Percentiles rank a stretch among this genome's conserved stretches.
phyloP scores from a whole-genome alignment of 257 asterid species.

The Perilla frutescens region DNA sequence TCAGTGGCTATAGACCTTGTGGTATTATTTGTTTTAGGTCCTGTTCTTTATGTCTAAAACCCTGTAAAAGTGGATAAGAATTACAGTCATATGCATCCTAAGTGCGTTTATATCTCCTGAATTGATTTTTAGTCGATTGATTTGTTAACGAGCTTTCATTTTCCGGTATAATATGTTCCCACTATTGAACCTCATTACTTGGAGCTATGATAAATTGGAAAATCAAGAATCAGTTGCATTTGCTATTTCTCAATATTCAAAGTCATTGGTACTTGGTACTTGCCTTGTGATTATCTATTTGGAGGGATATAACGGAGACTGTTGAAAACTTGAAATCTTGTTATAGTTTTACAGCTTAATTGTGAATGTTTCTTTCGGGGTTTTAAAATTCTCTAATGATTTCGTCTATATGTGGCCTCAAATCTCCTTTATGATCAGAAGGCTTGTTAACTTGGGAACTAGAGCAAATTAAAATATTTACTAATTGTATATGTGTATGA shows the following conservation, averaged over 20 bases:
- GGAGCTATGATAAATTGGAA: neutral
- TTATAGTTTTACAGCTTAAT: neutral
- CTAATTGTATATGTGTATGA: conserved; percentile 4
- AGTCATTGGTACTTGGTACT: neutral
- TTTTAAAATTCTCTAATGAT: neutral
- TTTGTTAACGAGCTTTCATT: neutral
- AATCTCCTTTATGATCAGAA: conserved; percentile 8
- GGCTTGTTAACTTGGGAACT: no score
- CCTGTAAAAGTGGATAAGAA: neutral
- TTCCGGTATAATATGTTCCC: neutral
- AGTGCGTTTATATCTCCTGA: neutral
- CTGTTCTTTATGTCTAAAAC: neutral
- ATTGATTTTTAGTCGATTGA: neutral
- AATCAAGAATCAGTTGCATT: neutral
- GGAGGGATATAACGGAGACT: neutral
- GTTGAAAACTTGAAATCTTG: neutral
- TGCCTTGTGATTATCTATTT: neutral
- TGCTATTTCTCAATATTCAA: neutral
- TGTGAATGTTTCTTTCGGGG: neutral
- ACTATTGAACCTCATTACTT: neutral
- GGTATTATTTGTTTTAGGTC: neutral
- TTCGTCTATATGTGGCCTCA: neutral
- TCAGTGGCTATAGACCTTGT: neutral
- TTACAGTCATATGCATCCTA: neutral
- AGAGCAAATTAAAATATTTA: neutral